A percentile compares a stretch with the other conserved stretches of the same genome.
Conservation (phyloP, 805 yeast genomes). For the Priceomyces fermenticarens region DNA sequence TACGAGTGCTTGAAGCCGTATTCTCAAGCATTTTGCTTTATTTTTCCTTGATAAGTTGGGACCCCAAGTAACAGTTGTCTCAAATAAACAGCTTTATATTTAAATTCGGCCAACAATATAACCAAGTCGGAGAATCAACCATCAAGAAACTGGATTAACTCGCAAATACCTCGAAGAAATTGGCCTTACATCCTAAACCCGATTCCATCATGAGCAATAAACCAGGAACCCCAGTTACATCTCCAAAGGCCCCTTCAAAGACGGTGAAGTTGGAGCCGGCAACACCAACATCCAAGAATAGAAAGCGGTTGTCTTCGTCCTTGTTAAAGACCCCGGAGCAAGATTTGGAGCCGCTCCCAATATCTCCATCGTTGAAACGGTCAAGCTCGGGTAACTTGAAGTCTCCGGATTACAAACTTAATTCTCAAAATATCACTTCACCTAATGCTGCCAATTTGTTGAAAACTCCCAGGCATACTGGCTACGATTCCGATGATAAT, state of each 20-base stretch:
- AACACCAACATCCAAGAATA: constrained; percentile 20
- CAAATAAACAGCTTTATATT: too few relatives aligned
- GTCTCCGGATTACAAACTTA: constrained; percentile 33
- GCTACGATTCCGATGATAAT: constrained; percentile 29
- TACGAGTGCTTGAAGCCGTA: too few relatives aligned
- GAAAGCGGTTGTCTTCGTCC: constrained; percentile 24
- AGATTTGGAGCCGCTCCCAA: constrained; percentile 23
- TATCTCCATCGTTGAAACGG: constrained; percentile 39
- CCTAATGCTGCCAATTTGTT: constrained; percentile 25
- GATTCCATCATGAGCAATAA: constrained; percentile 15
- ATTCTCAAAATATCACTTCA: constrained; percentile 22
- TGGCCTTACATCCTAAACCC: background rate
- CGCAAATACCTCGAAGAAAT: too few relatives aligned
- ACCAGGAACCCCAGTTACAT: constrained; percentile 33
- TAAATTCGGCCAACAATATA: too few relatives aligned
- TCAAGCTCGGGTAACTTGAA: constrained; percentile 25
- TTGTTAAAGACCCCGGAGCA: constrained; percentile 39
- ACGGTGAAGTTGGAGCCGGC: constrained; percentile 16
- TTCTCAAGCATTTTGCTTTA: too few relatives aligned
- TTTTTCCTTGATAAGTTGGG: too few relatives aligned
- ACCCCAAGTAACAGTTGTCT: too few relatives aligned
- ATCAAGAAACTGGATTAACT: too few relatives aligned
- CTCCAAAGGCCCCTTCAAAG: constrained; percentile 26
- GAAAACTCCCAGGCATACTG: constrained; percentile 32
- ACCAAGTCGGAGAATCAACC: too few relatives aligned